A percentile compares a stretch with the other conserved stretches of the same genome.
Evolutionary conservation across 225 moss, liverwort and hornwort genomes (phyloP).

Genomic region (Straminergon stramineum): DNA sequence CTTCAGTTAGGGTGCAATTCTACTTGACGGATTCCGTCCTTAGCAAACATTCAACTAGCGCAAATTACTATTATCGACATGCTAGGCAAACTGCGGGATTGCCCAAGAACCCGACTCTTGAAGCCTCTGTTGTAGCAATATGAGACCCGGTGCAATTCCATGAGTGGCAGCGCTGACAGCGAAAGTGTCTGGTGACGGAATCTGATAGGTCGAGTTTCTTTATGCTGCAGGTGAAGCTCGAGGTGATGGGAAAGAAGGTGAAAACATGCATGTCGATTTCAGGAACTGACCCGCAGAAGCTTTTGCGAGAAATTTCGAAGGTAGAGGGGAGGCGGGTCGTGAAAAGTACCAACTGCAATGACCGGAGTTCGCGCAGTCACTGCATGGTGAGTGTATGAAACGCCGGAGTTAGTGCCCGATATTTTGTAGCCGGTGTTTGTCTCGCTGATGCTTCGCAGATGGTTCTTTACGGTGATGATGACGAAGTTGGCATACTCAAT

Average conservation of each 20-base stretch:
- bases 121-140: neutral
- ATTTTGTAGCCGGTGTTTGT: neutral
- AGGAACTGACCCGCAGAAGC: constrained; percentile 53
- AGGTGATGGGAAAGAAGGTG: constrained; percentile 69
- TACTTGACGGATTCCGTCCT: too few species aligned
- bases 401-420: neutral
- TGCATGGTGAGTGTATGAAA: constrained; percentile 37
- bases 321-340: constrained; percentile 67
- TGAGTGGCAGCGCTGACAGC: neutral
- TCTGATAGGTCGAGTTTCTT: neutral
- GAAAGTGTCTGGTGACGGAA: neutral
- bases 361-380: constrained; percentile 80
- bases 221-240: constrained; percentile 55
- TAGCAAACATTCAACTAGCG: too few species aligned
- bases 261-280: constrained; percentile 58
- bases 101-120: too few species aligned
- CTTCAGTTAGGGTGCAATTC: neutral
- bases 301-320: constrained; percentile 62
- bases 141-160: too few species aligned
- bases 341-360: constrained; percentile 78
- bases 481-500: neutral
- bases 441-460: too few species aligned
- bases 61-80: neutral
- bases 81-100: neutral
- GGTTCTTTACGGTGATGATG: neutral